Conservation (phyloP, 2,329 filamentous ascomycete genomes). For the Xylaria arbuscula region DNA sequence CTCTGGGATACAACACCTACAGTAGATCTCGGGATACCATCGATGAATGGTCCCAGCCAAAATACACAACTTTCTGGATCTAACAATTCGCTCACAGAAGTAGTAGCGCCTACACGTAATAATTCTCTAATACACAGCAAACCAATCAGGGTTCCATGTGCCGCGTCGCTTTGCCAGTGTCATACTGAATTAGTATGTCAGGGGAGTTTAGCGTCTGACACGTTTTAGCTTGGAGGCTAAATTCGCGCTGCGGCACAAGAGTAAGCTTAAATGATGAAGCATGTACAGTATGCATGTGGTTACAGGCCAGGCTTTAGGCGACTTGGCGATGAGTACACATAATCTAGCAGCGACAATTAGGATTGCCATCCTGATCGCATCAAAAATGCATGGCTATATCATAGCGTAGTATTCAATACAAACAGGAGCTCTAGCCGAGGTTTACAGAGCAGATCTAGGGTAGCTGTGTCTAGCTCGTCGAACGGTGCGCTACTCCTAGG, state of each 20-base stretch:
- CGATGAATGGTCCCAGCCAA: background rate
- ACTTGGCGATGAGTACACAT: slow-evolving; percentile 21
- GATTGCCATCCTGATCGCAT: slow-evolving; percentile 19
- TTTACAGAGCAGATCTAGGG: background rate
- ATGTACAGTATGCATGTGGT: slow-evolving; percentile 16
- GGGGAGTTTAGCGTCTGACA: slow-evolving; percentile 14
- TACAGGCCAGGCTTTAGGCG: slow-evolving; percentile 7
- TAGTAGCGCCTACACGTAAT: background rate
- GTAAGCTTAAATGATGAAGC: slow-evolving; percentile 33
- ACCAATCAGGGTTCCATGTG: background rate
- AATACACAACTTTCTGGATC: background rate
- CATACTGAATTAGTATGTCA: slow-evolving; percentile 18
- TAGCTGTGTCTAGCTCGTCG: background rate
- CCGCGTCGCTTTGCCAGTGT: background rate
- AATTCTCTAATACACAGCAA: background rate
- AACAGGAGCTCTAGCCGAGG: background rate
- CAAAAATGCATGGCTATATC: background rate
- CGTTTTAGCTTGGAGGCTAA: slow-evolving; percentile 28
- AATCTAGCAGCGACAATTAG: slow-evolving; percentile 6
- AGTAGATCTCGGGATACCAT: background rate
- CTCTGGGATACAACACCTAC: background rate
- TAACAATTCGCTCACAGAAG: background rate
- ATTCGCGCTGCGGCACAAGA: slow-evolving; percentile 19
- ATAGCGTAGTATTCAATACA: background rate
- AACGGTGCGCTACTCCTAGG: background rate